Evolutionary conservation across 1,139 yeast genomes (phyloP).

Genomic region (Candida frijolesensis): DNA sequence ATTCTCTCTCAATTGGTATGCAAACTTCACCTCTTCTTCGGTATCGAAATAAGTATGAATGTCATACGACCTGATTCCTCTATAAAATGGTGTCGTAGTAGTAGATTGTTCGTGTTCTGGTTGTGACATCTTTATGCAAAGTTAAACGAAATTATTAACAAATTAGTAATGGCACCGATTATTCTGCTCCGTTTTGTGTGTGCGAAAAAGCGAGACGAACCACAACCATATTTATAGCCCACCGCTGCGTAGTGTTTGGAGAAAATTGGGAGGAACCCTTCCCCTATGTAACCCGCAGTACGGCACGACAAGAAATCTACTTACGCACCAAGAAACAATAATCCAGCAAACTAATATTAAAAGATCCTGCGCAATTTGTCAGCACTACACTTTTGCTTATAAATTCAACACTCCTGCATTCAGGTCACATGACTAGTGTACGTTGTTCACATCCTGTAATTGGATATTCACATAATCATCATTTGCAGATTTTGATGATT

Average conservation of each 20-base stretch:
- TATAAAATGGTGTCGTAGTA: conserved; percentile 23
- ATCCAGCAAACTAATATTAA: no score
- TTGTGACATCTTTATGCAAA: not conserved
- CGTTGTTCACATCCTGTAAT: conserved; percentile 34
- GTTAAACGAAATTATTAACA: not conserved
- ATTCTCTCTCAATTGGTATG: conserved; percentile 41
- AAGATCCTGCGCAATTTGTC: not conserved
- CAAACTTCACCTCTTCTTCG: conserved; percentile 35
- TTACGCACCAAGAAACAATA: no score
- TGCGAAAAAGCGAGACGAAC: not conserved
- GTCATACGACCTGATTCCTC: conserved; percentile 46
- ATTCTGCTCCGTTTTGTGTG: not conserved
- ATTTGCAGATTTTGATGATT: conserved; percentile 17
- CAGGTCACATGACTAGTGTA: conserved; percentile 22
- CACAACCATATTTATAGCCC: not conserved
- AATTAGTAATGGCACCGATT: not conserved
- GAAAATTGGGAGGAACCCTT: no score
- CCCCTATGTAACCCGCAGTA: no score
- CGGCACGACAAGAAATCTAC: no score
- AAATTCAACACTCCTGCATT: not conserved
- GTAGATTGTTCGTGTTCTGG: not conserved
- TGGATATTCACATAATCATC: conserved; percentile 52
- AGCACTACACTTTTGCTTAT: not conserved
- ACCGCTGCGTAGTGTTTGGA: no score
- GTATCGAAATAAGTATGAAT: conserved; percentile 57